These are phyloP conservation scores for Didymella keratinophila DNA, from an alignment of 2,329 filamentous ascomycete genomes.

Conservation along the genomic window DNA sequence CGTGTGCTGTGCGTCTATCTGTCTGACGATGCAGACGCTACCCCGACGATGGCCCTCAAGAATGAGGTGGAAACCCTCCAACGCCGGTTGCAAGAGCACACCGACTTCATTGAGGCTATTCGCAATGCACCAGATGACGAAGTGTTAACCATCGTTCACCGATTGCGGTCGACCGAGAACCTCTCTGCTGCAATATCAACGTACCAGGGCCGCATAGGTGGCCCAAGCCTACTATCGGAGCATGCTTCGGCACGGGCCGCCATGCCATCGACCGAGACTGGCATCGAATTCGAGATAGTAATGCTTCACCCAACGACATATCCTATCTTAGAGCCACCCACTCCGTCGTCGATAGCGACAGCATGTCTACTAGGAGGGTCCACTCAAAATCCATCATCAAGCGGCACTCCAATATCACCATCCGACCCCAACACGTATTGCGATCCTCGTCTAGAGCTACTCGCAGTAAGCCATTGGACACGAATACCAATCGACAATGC, in stretches of 20 bases:
- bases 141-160: conserved; percentile 6
- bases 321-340: not conserved
- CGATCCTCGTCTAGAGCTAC: conserved; percentile 11
- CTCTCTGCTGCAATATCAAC: not conserved
- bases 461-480: conserved; percentile 18
- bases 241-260: not conserved
- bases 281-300: conserved; percentile 9
- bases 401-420: not conserved
- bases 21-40: conserved; percentile 19
- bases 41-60: conserved; percentile 19
- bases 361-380: not conserved
- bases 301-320: conserved; percentile 15
- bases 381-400: not conserved
- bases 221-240: not conserved
- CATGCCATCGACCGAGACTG: conserved; percentile 8
- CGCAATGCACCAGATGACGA: conserved; percentile 16
- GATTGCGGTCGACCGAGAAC: conserved; percentile 1
- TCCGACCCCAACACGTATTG: conserved; percentile 4
- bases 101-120: conserved; percentile 9
- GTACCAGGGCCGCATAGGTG: not conserved
- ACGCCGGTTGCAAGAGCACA: conserved; percentile 12
- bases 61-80: conserved; percentile 12
- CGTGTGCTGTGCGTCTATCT: conserved; percentile 15
- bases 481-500: conserved; percentile 12
- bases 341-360: conserved; percentile 1